A percentile compares a stretch with the other conserved stretches of the same genome.
Conservation (phyloP, 2,329 filamentous ascomycete genomes). For the Fusarium luffae region DNA sequence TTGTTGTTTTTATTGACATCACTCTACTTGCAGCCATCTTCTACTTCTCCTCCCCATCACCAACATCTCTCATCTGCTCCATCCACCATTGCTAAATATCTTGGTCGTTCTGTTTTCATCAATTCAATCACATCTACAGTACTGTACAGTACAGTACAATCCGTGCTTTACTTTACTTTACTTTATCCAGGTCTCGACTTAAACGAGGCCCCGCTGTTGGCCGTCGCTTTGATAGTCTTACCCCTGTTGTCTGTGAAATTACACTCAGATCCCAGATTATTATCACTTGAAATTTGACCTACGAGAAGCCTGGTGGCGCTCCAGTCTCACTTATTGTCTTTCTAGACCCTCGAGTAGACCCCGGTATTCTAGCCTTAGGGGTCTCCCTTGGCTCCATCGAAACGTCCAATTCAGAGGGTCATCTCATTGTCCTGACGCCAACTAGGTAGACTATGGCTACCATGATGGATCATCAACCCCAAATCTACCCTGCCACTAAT, state of each 20-base stretch:
- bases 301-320: conserved; percentile 33
- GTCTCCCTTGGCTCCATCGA: conserved; percentile 23
- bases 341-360: conserved; percentile 23
- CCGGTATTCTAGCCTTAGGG: conserved; percentile 24
- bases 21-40: not conserved
- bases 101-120: conserved; percentile 30
- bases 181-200: conserved; percentile 6
- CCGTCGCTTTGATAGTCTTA: conserved; percentile 26
- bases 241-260: conserved; percentile 46
- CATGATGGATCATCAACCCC: conserved; percentile 38
- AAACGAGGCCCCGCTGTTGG: conserved; percentile 42
- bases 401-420: conserved; percentile 7
- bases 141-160: conserved; percentile 3
- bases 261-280: conserved; percentile 33
- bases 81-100: conserved; percentile 31
- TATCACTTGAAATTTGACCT: conserved; percentile 29
- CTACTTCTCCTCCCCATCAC: conserved; percentile 14
- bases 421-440: conserved; percentile 25
- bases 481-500: conserved; percentile 34
- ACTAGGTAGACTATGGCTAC: conserved; percentile 28
- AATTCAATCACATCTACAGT: conserved; percentile 23
- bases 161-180: not conserved
- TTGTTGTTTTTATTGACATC: conserved; percentile 36
- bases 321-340: conserved; percentile 35
- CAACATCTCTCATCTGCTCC: conserved; percentile 15